These are phyloP conservation scores for Fusarium denticulatum DNA, from an alignment of 2,329 filamentous ascomycete species.

Conservation along the genomic window DNA sequence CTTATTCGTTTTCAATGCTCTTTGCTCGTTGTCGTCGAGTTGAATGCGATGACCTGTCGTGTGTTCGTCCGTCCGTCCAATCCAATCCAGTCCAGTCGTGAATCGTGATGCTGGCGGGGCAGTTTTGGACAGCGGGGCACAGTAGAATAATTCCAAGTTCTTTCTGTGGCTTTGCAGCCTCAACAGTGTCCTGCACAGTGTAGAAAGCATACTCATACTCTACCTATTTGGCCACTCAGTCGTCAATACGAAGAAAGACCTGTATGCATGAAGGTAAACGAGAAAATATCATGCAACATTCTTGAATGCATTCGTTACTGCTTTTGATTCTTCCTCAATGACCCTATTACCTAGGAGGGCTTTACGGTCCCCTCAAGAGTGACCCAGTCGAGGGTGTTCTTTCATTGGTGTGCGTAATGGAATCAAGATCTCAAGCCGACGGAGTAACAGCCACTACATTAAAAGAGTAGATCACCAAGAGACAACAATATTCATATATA, in stretches of 20 bases:
- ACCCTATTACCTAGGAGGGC: not conserved
- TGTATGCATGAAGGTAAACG: not conserved
- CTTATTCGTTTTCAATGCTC: not conserved
- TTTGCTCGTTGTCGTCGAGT: constrained; percentile 9
- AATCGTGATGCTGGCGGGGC: constrained; percentile 41
- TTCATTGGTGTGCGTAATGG: not conserved
- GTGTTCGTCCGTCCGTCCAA: constrained; percentile 4
- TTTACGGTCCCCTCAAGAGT: not conserved
- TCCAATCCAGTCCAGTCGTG: constrained; percentile 14
- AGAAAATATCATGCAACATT: not conserved
- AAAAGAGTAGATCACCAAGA: not conserved
- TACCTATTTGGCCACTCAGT: not conserved
- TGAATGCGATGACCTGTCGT: constrained; percentile 29
- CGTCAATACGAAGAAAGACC: not conserved
- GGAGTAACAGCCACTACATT: not conserved
- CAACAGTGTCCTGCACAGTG: constrained; percentile 23
- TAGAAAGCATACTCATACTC: not conserved
- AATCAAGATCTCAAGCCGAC: not conserved
- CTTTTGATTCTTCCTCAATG: not conserved
- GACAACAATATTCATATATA: not conserved
- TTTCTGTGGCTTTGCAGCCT: constrained; percentile 32
- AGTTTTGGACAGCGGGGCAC: constrained; percentile 45
- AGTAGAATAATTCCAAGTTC: constrained; percentile 21
- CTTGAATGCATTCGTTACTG: not conserved
- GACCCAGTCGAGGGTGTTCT: not conserved